Evolutionary conservation across 2,329 filamentous ascomycete species (phyloP), one percentile per base, ranked within the genome.

Genomic region (Fusarium transvaalense): DNA sequence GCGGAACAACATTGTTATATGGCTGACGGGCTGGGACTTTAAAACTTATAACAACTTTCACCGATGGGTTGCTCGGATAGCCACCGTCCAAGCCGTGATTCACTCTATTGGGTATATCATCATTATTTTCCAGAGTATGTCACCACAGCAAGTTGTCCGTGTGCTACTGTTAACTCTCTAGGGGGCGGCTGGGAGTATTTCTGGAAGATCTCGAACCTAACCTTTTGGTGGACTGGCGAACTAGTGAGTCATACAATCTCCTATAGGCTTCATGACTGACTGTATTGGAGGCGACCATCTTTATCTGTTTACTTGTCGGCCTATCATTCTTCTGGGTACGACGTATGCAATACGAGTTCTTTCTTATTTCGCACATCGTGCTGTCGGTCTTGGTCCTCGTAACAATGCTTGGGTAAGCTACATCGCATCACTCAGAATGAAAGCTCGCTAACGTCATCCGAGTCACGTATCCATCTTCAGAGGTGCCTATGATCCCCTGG

Each of bases 11-110:
- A 74, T 88, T 0, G 81, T 91, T 23, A 79, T 91, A 48, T 90
- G 87, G 87, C 75, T 88, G 2, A 92, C 90, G 0, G 89, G 89
- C 0, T 92, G 90, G 89, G 87, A 86, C n/a, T 91, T 90, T 72
- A 83, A 84, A 4, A 88, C 87, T 0, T 92, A 88, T 71, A 91
- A 88, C 71, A 83, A 87, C 37, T 91, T 91, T 54, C 90, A 92
- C 75, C 86, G 90, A 2, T 89, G 88, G 82, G 82, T 89, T 5
- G 89, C 90, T 0, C 82, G 89, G 25, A 81, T 91, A 6, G 83
- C 88, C 5, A 89, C 88, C 0, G 56, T 89, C 0, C 84, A 91
- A 67, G 89, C 88, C 5, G 80, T 91, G 2, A 75, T 89, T 0
- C 90, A 92, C 72, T 89, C 88, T 0, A 58, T 89, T 5, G 84